Evolutionary conservation across 495 filamentous ascomycete genomes (phyloP).

Genomic region (Talaromyces ruber): DNA sequence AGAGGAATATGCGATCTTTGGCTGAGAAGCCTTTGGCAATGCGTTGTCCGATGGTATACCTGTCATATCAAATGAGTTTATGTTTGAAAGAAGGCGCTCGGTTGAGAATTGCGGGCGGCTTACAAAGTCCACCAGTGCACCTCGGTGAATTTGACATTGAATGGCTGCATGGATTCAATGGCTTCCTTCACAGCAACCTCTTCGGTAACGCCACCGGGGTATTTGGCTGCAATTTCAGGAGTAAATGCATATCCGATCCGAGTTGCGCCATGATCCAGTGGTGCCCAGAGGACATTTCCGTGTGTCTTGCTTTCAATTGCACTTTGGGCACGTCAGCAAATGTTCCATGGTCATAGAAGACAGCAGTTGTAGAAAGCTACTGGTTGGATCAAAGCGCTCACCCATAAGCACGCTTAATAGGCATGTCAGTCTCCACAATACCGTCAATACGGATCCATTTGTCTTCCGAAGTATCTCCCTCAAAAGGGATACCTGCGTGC

Average conservation of each 20-base stretch:
- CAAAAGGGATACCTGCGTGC: slow-evolving; percentile 30
- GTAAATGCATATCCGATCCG: slow-evolving; percentile 48
- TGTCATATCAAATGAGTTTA: background rate
- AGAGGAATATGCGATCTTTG: slow-evolving; percentile 32
- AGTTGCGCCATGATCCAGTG: slow-evolving; percentile 37
- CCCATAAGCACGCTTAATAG: slow-evolving; percentile 7
- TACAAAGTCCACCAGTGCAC: slow-evolving; percentile 51
- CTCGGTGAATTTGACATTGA: slow-evolving; percentile 30
- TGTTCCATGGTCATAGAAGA: background rate
- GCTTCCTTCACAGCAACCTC: slow-evolving; percentile 29
- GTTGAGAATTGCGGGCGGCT: slow-evolving; percentile 19
- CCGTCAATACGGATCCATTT: slow-evolving; percentile 43
- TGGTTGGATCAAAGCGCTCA: background rate
- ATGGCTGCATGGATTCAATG: slow-evolving; percentile 35
- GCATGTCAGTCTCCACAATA: slow-evolving; percentile 39
- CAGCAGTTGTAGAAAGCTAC: background rate
- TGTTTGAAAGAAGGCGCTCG: background rate
- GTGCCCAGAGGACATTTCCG: slow-evolving; percentile 43
- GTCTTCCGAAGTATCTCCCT: slow-evolving; percentile 32
- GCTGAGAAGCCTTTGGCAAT: slow-evolving; percentile 35
- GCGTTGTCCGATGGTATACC: slow-evolving; percentile 10
- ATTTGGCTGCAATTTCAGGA: slow-evolving; percentile 29
- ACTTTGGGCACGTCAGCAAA: background rate
- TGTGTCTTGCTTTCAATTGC: slow-evolving; percentile 40
- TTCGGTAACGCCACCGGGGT: slow-evolving; percentile 16